Base-by-base conservation (phyloP, 768 basidiomycete genomes). In the Boletus reticuloceps region DNA sequence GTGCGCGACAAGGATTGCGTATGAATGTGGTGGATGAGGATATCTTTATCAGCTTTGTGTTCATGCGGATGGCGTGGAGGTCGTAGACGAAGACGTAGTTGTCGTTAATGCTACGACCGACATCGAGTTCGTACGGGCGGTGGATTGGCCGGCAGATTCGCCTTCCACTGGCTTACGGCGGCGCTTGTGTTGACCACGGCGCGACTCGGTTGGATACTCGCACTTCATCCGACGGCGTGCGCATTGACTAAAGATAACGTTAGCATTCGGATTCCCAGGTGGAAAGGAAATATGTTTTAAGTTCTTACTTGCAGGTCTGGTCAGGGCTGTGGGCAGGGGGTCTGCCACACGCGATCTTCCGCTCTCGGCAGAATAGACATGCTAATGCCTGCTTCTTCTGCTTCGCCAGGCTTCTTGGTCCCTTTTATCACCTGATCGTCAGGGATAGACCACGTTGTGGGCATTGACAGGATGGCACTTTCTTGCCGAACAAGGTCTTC, bases 341-440 rank as follows among this genome's bases (percentile, higher is more conserved):
- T 16, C 76, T 67, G 31, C 79, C 79, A 59, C 79, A 80, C 22
- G 77, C 77, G 61, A 80, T 80, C 67, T 80, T 80, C 56, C 79
- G 68, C 67, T 78, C 77, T 55, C 79, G 69, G 58, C 79, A 80
- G 67, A 80, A 80, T 49, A 75, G 64, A 54, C 78, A 80, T 53
- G 76, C 76, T 52, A 79, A 69, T 51, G 74, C 74, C 52, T 79
- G 77, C 66, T 78, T 77, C 67, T 75, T 74, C 66, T 76, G 71
- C n/a, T 34, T 71, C 69, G 20, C 71, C 69, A 43, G 64, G 58
- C 62, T 68, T 72, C 69, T 71, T 72, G 31, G 56, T n/a, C 41
- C 56, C 62, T 68, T 71, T 71, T 50, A 65, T 64, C 51, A 53
- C 55, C 12, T 69, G 64, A 61, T 71, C 71, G 58, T 69, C 69